Percentiles rank a stretch among this genome's conserved stretches.
Evolutionary conservation across 2,329 filamentous ascomycete species (phyloP).

Genomic region (Alternaria novae-zelandiae): DNA sequence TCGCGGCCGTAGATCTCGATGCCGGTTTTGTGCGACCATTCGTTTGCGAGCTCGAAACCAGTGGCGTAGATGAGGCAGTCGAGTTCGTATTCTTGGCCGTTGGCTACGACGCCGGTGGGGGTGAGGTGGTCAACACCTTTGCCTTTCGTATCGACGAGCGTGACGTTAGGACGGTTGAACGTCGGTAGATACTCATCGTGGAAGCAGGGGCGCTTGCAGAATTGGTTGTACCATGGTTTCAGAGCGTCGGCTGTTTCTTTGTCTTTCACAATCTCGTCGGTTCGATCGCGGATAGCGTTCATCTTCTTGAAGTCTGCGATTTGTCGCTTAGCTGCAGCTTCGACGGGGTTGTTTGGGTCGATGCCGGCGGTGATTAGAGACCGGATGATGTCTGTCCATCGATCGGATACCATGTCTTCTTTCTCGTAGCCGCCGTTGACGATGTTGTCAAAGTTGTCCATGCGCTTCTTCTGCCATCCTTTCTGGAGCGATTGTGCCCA

Average conservation of each 20-base stretch:
- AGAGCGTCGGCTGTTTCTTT: slow-evolving; percentile 58
- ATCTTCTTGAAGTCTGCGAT: slow-evolving; percentile 47
- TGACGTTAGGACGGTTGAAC: slow-evolving; percentile 66
- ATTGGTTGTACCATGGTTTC: slow-evolving; percentile 66
- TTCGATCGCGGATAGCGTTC: slow-evolving; percentile 56
- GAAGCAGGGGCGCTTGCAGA: slow-evolving; percentile 70
- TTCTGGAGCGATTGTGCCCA: slow-evolving; percentile 19
- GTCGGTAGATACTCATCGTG: slow-evolving; percentile 64
- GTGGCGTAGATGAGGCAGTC: slow-evolving; percentile 58
- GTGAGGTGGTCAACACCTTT: slow-evolving; percentile 55
- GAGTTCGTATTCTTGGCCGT: slow-evolving; percentile 56
- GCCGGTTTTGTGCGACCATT: slow-evolving; percentile 36
- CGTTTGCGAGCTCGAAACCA: slow-evolving; percentile 50
- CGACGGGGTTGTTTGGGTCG: slow-evolving; percentile 3
- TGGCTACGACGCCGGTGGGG: slow-evolving; percentile 55
- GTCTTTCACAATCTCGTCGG: slow-evolving; percentile 62
- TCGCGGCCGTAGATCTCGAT: slow-evolving; percentile 54
- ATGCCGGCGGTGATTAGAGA: slow-evolving; percentile 14
- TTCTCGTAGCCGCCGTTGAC: slow-evolving; percentile 41
- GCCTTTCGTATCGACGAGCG: slow-evolving; percentile 65
- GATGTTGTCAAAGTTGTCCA: slow-evolving; percentile 53
- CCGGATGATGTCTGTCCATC: slow-evolving; percentile 52
- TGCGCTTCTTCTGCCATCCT: slow-evolving; percentile 57
- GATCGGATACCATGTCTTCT: slow-evolving; percentile 57
- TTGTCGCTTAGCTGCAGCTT: neutral